These are phyloP conservation scores for Botrytis byssoidea DNA, from an alignment of 2,329 filamentous ascomycete species.

Conservation along the genomic window DNA sequence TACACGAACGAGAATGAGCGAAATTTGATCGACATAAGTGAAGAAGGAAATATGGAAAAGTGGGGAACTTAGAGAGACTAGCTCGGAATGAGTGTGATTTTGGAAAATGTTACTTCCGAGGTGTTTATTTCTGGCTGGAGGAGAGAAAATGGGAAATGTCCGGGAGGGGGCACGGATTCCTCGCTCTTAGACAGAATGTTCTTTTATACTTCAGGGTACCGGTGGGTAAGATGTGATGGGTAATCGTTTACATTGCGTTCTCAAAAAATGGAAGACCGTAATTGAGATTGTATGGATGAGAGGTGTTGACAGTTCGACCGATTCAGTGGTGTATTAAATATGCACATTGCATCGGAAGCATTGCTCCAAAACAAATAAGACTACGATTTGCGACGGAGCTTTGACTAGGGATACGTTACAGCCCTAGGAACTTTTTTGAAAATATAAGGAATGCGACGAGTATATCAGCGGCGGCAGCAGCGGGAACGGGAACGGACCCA, in stretches of 20 bases:
- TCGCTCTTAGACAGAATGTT: not conserved
- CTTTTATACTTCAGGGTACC: not conserved
- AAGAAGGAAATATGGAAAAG: not conserved
- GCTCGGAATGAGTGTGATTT: not conserved
- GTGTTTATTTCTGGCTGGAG: not conserved
- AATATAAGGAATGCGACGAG: not conserved
- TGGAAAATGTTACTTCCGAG: not conserved
- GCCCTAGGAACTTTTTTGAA: too few species aligned
- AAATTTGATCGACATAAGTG: not conserved
- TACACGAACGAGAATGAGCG: not conserved
- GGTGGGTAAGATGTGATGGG: not conserved
- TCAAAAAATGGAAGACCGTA: accelerated
- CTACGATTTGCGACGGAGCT: not conserved
- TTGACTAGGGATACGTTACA: not conserved
- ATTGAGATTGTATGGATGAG: not conserved
- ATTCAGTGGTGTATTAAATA: not conserved
- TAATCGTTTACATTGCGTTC: not conserved
- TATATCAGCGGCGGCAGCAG: not conserved
- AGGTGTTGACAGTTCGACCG: not conserved
- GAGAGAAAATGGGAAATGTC: not conserved
- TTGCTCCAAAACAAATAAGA: not conserved
- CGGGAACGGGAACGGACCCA: not conserved
- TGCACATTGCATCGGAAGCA: not conserved
- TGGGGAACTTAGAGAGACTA: not conserved
- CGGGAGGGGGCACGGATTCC: not conserved